A percentile compares a stretch with the other conserved stretches of the same genome.
Conservation (phyloP, 192 early-diverging fungal genomes). For the Umbelopsis sp. region DNA sequence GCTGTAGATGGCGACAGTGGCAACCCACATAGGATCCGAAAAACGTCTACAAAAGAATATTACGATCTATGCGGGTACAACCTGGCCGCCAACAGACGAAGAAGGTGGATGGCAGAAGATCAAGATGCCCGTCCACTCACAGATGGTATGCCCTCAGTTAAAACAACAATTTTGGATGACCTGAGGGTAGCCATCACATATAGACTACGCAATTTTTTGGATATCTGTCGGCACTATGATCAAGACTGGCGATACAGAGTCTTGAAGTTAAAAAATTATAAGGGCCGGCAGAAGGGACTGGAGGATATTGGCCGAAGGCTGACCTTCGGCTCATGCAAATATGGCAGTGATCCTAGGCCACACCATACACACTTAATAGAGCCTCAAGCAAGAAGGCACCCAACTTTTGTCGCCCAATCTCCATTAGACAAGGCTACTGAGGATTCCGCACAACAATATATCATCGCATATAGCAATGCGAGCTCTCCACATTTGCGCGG, state of each 20-base stretch:
- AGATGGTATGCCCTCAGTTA: not conserved
- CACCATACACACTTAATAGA: not conserved
- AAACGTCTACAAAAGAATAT: not conserved
- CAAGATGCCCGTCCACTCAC: not conserved
- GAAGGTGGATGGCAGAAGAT: not conserved
- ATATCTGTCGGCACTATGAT: not conserved
- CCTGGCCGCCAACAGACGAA: not conserved
- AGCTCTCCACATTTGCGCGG: not conserved
- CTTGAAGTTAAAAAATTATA: not conserved
- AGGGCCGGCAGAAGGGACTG: not conserved
- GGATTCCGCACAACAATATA: not conserved
- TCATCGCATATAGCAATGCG: not conserved
- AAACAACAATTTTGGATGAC: not conserved
- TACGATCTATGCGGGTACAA: not conserved
- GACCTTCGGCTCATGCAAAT: not conserved
- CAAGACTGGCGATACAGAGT: not conserved
- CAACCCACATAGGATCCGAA: not conserved
- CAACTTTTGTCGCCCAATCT: not conserved
- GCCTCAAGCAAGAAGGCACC: not conserved
- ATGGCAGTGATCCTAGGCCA: not conserved
- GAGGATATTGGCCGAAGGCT: not conserved
- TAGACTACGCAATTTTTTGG: not conserved
- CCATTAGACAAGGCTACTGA: not conserved
- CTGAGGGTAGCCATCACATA: not conserved
- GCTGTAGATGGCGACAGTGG: too few relatives aligned